Evolutionary conservation across 2,329 filamentous ascomycete species (phyloP).

Genomic region (Phyllosticta citrichinensis): DNA sequence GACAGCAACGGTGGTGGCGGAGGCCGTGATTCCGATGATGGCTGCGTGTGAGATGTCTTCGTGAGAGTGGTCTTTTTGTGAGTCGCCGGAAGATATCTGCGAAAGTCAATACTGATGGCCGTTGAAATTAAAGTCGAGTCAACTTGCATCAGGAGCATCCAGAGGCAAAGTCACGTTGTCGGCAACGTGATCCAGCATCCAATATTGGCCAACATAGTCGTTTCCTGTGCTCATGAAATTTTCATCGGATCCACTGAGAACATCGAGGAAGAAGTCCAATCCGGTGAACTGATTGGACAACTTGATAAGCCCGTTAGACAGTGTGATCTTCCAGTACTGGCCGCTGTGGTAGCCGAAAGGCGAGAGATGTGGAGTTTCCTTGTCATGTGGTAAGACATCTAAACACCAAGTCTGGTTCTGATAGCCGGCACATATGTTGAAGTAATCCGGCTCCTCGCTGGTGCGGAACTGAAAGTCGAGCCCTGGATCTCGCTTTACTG

Average conservation of each 20-base stretch:
- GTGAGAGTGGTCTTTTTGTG: neutral
- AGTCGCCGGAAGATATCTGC: neutral
- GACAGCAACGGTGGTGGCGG: neutral
- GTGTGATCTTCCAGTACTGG: conserved; percentile 3
- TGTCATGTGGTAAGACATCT: neutral
- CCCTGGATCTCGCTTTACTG: neutral
- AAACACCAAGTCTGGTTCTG: neutral
- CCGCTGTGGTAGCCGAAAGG: conserved; percentile 2
- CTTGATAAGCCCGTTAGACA: neutral
- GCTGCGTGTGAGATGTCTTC: neutral
- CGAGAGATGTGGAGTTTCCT: neutral
- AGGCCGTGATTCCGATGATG: neutral
- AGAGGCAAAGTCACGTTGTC: neutral
- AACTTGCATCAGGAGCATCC: neutral
- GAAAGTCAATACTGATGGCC: neutral
- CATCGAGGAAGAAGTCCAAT: neutral
- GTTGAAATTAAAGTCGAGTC: no score
- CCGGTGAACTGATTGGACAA: conserved; percentile 7
- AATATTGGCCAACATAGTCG: neutral
- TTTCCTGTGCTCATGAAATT: neutral
- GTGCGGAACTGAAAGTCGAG: conserved; percentile 8
- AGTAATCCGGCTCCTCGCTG: neutral
- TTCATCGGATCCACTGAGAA: neutral
- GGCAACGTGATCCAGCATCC: conserved; percentile 1
- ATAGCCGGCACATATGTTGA: conserved; percentile 6